These are phyloP conservation scores for Aspergillus costaricaensis DNA, from an alignment of 2,329 filamentous ascomycete genomes.

Conservation along the genomic window DNA sequence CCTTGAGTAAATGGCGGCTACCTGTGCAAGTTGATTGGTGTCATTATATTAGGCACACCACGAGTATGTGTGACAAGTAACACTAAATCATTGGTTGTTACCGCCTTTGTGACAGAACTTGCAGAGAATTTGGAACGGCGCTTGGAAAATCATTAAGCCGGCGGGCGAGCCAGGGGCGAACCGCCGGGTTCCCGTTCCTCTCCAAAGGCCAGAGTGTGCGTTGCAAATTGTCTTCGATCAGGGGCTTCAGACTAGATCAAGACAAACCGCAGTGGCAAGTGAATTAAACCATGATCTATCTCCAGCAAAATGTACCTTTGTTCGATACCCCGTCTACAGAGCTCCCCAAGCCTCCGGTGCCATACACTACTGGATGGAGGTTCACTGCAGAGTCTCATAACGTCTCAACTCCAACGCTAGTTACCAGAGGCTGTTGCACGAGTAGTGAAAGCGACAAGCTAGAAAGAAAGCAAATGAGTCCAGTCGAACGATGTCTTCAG, in stretches of 20 bases:
- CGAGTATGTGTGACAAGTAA: no score
- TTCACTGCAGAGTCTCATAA: constrained; percentile 21
- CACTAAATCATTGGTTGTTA: no score
- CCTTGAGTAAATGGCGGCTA: no score
- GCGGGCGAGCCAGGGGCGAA: constrained; percentile 1
- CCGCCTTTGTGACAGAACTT: neutral
- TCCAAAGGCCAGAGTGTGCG: neutral
- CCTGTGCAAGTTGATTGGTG: no score
- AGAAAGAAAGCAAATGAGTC: constrained; percentile 19
- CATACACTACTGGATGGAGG: constrained; percentile 23
- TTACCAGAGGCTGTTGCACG: constrained; percentile 14
- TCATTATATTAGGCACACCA: no score
- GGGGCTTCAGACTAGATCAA: neutral
- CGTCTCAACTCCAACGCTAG: constrained; percentile 19
- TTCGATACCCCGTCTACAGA: constrained; percentile 14
- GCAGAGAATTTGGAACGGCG: neutral
- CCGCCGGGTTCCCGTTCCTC: neutral
- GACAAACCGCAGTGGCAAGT: neutral
- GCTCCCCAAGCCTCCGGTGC: constrained; percentile 18
- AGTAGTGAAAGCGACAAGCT: constrained; percentile 12
- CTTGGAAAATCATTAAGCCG: constrained; percentile 3
- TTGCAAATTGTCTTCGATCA: neutral
- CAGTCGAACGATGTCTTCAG: constrained; percentile 21
- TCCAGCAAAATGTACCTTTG: neutral
- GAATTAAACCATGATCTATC: neutral